Evolutionary conservation across 768 basidiomycete species (phyloP).

Genomic region (Lactarius evosmus): DNA sequence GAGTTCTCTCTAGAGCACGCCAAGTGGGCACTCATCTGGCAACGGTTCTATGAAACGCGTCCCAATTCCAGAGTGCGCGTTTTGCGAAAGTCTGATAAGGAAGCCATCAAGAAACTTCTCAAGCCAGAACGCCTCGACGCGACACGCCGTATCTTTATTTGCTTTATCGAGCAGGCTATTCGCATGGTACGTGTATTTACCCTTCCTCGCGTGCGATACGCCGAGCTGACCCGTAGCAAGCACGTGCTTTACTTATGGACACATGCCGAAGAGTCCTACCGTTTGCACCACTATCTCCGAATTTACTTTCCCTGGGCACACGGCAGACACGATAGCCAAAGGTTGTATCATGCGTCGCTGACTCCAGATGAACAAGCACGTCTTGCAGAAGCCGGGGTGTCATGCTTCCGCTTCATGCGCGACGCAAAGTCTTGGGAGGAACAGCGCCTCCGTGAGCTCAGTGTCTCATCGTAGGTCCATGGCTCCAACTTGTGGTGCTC

Average conservation of each 20-base stretch:
- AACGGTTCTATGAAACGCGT: conserved; percentile 20
- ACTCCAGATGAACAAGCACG: conserved; percentile 18
- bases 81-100: conserved; percentile 20
- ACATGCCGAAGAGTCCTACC: conserved; percentile 21
- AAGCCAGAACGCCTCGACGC: conserved; percentile 19
- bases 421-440: conserved; percentile 25
- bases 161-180: conserved; percentile 19
- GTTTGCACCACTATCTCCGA: conserved; percentile 20
- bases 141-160: conserved; percentile 16
- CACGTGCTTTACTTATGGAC: conserved; percentile 24
- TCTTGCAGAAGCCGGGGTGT: conserved; percentile 14
- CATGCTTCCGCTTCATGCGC: conserved; percentile 21
- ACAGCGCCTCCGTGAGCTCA: conserved; percentile 9
- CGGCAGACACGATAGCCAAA: conserved; percentile 12
- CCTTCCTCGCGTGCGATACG: neutral
- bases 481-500: neutral
- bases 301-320: conserved; percentile 26
- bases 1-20: conserved; percentile 21
- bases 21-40: conserved; percentile 23
- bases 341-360: conserved; percentile 14
- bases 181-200: conserved; percentile 1
- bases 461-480: conserved; percentile 4
- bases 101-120: conserved; percentile 18
- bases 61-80: conserved; percentile 19
- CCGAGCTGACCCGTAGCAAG: conserved; percentile 1